Evolutionary conservation across 805 yeast species (phyloP), one percentile per base, ranked within the genome.

Genomic region (Spencermartinsiella europaea): DNA sequence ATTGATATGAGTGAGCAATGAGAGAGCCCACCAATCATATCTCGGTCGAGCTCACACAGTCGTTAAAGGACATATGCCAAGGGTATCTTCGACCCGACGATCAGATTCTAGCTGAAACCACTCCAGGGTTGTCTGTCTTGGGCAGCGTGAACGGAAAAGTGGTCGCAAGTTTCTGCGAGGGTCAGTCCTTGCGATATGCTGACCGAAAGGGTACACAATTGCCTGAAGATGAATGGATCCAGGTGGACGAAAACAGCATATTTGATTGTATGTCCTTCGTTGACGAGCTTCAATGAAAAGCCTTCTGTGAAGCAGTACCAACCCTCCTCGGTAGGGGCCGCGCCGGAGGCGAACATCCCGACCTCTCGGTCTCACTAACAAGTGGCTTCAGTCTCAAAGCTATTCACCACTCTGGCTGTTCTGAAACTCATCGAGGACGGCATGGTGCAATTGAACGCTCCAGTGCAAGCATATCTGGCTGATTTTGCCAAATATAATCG

Each of bases 321-420:
- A n/a, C n/a, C n/a, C n/a, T n/a, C n/a, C n/a, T n/a, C n/a, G n/a
- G n/a, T n/a, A n/a, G n/a, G n/a, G n/a, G n/a, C n/a, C n/a, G n/a
- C n/a, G n/a, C n/a, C n/a, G n/a, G n/a, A n/a, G n/a, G n/a, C n/a
- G 40, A 10, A 8, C 25, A 17, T 37, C 40, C 21, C 25, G 25
- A 17, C 21, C 15, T 10, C 25, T 17, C 21, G 8, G 15, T 37
- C 21, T 37, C 15, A 37, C 25, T 37, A 15, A 37, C 40, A 37
- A 37, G 33, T 38, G 42, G 42, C 48, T 14, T 39, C 44, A 3
- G 19, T 51, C 12, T 34, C 50, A 33, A 51, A 51, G 41, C 40
- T 51, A 21, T 51, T 45, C 42, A 51, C 54, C 4, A 51, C 54
- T 7, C 15, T 51, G 3, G 51, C 50, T 7, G 42, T 43, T 5